A percentile compares a stretch with the other conserved stretches of the same genome.
Conservation (phyloP, 805 yeast species). For the Alloascoidea africana region DNA sequence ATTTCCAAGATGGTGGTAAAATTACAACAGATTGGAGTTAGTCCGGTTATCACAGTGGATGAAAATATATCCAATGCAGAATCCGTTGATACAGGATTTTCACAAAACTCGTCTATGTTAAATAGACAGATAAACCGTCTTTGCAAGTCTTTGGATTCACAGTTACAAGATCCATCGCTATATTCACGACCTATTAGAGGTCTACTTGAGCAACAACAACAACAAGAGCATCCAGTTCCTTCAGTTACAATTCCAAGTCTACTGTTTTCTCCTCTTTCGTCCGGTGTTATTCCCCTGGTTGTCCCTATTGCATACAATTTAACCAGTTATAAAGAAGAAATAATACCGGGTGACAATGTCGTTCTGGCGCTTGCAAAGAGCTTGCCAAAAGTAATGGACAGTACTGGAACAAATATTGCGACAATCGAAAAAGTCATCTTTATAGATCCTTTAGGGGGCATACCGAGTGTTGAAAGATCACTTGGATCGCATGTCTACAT, state of each 20-base stretch:
- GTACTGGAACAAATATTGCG: conserved; percentile 6
- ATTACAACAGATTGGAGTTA: conserved; percentile 48
- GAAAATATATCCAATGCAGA: conserved; percentile 9
- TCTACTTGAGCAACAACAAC: conserved; percentile 17
- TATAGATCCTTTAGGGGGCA: conserved; percentile 77
- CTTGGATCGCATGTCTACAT: conserved; percentile 74
- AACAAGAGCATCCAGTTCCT: conserved; percentile 6
- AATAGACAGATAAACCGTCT: conserved; percentile 7
- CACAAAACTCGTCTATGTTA: conserved; percentile 3
- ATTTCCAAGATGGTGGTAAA: conserved; percentile 42
- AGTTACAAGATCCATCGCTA: background rate
- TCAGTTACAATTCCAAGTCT: conserved; percentile 20
- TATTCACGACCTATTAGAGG: conserved; percentile 20
- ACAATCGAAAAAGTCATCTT: conserved; percentile 71
- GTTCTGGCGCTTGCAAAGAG: conserved; percentile 23
- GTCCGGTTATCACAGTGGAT: conserved; percentile 57
- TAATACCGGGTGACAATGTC: conserved; percentile 24
- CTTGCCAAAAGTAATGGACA: conserved; percentile 18
- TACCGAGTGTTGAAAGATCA: conserved; percentile 73
- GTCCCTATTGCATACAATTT: conserved; percentile 59
- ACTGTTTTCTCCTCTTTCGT: conserved; percentile 25
- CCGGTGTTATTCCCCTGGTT: conserved; percentile 31
- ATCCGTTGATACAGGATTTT: conserved; percentile 5
- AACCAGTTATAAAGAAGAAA: conserved; percentile 23
- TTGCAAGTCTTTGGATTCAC: conserved; percentile 4